Evolutionary conservation across 768 basidiomycete species (phyloP).

Genomic region (Phaffia australis): DNA sequence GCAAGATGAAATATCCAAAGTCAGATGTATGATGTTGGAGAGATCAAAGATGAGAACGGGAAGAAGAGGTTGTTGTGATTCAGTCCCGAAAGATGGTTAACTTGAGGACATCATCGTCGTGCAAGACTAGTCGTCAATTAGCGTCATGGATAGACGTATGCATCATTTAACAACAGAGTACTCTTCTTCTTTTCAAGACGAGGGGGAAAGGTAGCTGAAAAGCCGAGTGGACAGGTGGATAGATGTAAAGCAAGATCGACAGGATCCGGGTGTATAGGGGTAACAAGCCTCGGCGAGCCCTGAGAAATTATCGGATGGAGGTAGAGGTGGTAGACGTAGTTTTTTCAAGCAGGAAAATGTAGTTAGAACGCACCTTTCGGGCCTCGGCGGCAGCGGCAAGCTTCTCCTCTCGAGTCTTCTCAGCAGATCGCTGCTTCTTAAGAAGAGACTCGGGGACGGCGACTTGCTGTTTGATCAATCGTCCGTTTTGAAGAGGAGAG

Average conservation of each 20-base stretch:
- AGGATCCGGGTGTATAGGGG: too few relatives aligned
- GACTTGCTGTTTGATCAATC: constrained; percentile 36
- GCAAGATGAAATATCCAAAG: constrained; percentile 14
- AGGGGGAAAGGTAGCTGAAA: not conserved
- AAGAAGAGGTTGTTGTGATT: constrained; percentile 30
- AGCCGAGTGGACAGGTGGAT: not conserved
- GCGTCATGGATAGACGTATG: constrained; percentile 65
- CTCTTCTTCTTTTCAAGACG: too few relatives aligned
- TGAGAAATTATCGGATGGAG: not conserved
- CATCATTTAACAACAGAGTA: constrained; percentile 52
- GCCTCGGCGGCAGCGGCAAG: constrained; percentile 70
- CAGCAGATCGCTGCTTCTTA: constrained; percentile 97
- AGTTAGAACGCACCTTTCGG: constrained; percentile 59
- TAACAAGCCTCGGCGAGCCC: not conserved
- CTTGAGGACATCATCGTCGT: constrained; percentile 62
- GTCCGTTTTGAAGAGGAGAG: not conserved
- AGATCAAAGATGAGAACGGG: constrained; percentile 25
- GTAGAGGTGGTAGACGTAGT: constrained; percentile 1
- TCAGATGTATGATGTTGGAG: not conserved
- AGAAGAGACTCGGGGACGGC: constrained; percentile 99
- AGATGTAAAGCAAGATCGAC: not conserved
- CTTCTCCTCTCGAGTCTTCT: constrained; percentile 90
- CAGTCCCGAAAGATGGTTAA: constrained; percentile 96
- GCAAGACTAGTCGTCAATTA: constrained; percentile 32
- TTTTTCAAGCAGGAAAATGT: constrained; percentile 5